Percentiles rank a stretch among this genome's conserved stretches.
phyloP scores from a whole-genome alignment of 2,329 filamentous ascomycete genomes.

The Arthrinium puccinioides region DNA sequence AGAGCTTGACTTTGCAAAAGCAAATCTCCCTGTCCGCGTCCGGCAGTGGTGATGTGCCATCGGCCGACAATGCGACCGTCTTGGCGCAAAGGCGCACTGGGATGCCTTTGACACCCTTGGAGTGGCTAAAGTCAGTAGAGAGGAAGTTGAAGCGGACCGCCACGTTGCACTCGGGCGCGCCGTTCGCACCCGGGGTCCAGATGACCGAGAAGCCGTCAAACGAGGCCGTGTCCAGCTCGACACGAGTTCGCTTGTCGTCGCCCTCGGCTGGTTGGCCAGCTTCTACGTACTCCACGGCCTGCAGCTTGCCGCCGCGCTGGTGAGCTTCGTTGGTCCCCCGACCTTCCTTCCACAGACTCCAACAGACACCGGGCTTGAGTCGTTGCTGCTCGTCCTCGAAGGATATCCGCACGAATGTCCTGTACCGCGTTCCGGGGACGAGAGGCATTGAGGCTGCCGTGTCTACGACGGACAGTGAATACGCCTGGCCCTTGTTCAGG shows the following conservation, averaged over 20 bases:
- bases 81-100: conserved; percentile 90
- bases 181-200: conserved; percentile 71
- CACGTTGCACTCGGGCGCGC: conserved; percentile 70
- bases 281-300: conserved; percentile 91
- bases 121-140: conserved; percentile 97
- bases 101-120: conserved; percentile 96
- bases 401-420: conserved; percentile 89
- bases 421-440: conserved; percentile 61
- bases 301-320: conserved; percentile 82
- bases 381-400: conserved; percentile 96
- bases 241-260: conserved; percentile 58
- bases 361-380: conserved; percentile 72
- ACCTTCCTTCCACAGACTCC: conserved; percentile 92
- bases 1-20: conserved; percentile 95
- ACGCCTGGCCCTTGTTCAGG: conserved; percentile 94
- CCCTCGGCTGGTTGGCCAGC: conserved; percentile 50
- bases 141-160: conserved; percentile 97
- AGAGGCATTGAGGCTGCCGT: conserved; percentile 56
- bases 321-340: conserved; percentile 94
- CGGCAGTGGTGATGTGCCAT: conserved; percentile 38
- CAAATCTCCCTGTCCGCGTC: conserved; percentile 63
- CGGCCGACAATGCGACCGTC: conserved; percentile 59
- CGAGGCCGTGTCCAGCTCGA: conserved; percentile 68
- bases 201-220: conserved; percentile 92
- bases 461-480: conserved; percentile 78